phyloP scores from a whole-genome alignment of 2,329 filamentous ascomycete species.

The Fusarium dlaminii region DNA sequence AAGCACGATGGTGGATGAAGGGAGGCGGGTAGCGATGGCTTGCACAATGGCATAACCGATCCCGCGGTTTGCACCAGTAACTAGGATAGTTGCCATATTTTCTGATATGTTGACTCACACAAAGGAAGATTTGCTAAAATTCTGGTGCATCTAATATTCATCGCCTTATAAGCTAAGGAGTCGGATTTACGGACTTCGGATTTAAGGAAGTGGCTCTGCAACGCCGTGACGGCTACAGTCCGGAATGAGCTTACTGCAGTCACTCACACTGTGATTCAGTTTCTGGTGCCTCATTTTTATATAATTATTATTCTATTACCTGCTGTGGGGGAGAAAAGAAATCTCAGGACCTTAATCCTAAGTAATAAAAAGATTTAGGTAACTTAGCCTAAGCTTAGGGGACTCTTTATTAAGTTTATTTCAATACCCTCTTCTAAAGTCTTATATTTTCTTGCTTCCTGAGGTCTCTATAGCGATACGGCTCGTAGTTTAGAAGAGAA shows the following conservation, averaged over 20 bases:
- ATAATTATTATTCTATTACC: too few relatives aligned
- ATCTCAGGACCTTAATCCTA: too few relatives aligned
- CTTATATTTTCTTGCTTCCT: not conserved
- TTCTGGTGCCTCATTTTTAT: fast-evolving
- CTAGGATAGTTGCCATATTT: not conserved
- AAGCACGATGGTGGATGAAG: conserved; percentile 1
- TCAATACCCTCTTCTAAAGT: not conserved
- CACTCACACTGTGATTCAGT: not conserved
- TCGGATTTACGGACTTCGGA: not conserved
- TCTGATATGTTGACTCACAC: too few relatives aligned
- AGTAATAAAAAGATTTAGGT: too few relatives aligned
- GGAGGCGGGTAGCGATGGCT: not conserved
- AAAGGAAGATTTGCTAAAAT: too few relatives aligned
- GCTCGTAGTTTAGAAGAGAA: fast-evolving
- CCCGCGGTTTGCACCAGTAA: conserved; percentile 12
- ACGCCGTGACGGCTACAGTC: not conserved
- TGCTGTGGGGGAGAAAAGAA: too few relatives aligned
- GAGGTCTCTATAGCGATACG: not conserved
- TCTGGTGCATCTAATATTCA: not conserved
- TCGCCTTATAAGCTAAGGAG: not conserved
- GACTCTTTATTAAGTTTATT: too few relatives aligned
- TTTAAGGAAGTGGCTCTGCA: not conserved
- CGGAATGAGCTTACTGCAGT: too few relatives aligned
- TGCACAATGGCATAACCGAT: conserved; percentile 16
- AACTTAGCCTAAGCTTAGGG: too few relatives aligned